Base-by-base conservation (phyloP, 2,329 filamentous ascomycete species). In the Trichophyton benhamiae region DNA sequence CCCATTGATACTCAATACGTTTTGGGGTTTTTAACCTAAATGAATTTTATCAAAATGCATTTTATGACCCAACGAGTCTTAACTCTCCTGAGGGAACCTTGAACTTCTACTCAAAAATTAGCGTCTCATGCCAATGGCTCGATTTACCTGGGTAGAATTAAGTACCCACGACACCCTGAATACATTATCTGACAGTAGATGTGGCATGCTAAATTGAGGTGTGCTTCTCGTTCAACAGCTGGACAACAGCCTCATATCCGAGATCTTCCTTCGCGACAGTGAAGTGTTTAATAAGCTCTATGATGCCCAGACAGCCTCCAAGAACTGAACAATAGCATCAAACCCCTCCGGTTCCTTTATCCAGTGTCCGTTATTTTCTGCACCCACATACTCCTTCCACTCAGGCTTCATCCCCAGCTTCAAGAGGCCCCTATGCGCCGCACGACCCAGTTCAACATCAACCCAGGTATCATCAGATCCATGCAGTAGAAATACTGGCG, bases 381-480 rank as follows among this genome's bases (percentile, higher is more conserved):
- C 77, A 6, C 75, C 76, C 6, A 65, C 63, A 64, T 79, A 80
- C 62, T 79, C 75, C 6, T 66, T 33, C 66, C 68, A 71, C 49
- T 71, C 67, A 5, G 70, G 66, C 1, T 58, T 20, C 2, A 66
- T 42, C 1, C 77, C 76, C 46, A 75, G 67, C 8, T 62, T 62
- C 0, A 53, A 42, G 1, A 79, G 65, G 3, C 72, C 63, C 3
- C 68, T 63, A 3, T 63, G 62, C 0, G 72, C 73, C 33, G 74
- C 65, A 53, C 69, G 63, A n/a, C 78, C 78, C 3, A 79, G 67
- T 15, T 76, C 70, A 2, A 79, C 69, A 49, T 77, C 72, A 2
- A 83, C 75, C 63, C 72, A 76, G 0, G 69, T 71, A 67, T 82
- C 79, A 52, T 82, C 80, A 3, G 65, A 63, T 2, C 78, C 78